Base-by-base conservation (phyloP, 2,329 filamentous ascomycete species). In the Cytospora leucostoma region DNA sequence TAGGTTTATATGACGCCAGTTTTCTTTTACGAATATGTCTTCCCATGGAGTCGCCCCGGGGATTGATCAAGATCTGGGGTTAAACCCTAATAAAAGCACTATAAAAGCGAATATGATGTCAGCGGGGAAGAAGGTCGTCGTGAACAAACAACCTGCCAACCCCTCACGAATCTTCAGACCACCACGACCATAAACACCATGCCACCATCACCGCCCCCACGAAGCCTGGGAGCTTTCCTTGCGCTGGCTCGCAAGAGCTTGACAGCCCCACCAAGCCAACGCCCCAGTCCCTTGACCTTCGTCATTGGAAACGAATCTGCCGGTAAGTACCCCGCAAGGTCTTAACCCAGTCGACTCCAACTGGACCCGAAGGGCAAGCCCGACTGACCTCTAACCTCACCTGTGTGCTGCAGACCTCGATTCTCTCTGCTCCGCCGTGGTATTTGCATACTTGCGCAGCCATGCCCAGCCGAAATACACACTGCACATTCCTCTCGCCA, bases 371-470 rank as follows among this genome's bases (percentile, higher is more conserved):
- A 50, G 7, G 34, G 11, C 15, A 10, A 37, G 19, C 19, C 38
- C 17, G 32, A 38, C 53, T 56, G 33, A 62, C 15, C 17, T 51
- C 15, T 19, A 19, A 35, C 37, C 27, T 17, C 33, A 27, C 15
- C 32, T 40, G 15, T n/a, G 32, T 44, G 10, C 6, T 10, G 8
- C 27, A 90, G 91, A 95, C 69, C 87, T 95, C 61, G 91, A 95
- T 76, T 93, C 91, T 1, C 83, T 95, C 68, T 91, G 89, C 74
- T 89, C 86, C 34, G 85, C 91, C 33, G 76, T 95, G 19, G 76
- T 93, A 33, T 86, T 89, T 65, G 89, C 91, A 62, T 95, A 93
- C 74, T 78, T 94, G 44, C 85, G 86, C 67, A 89, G 86, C 38
- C 82, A 87, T 71, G 73, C 81, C 5, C 77, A 83, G 4, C 65